A percentile compares a stretch with the other conserved stretches of the same genome.
Evolutionary conservation across 352 stramenopile species (phyloP).

Genomic region (Pythium myriotylum): DNA sequence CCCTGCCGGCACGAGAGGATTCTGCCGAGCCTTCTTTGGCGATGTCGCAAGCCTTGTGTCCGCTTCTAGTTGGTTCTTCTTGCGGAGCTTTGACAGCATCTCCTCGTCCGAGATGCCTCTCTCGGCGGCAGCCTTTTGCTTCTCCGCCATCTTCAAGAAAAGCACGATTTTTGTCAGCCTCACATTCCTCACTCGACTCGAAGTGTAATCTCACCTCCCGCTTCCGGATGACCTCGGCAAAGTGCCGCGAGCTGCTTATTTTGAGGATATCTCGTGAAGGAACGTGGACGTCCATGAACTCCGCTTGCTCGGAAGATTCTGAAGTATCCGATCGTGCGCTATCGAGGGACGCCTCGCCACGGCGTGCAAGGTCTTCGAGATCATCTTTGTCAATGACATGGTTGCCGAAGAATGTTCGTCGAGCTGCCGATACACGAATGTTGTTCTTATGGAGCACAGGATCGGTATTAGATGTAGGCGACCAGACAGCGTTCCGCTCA

Average conservation of each 20-base stretch:
- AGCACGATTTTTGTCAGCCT: background rate
- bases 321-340: constrained; percentile 62
- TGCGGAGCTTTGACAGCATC: constrained; percentile 76
- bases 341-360: constrained; percentile 26
- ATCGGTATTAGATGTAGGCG: constrained; percentile 69
- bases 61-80: constrained; percentile 70
- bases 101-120: constrained; percentile 85
- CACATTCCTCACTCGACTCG: background rate
- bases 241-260: constrained; percentile 85
- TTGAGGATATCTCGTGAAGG: constrained; percentile 84
- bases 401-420: constrained; percentile 7
- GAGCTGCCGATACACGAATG: constrained; percentile 58
- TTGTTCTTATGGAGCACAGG: constrained; percentile 79
- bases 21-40: constrained; percentile 35
- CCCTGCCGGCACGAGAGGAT: constrained; percentile 38
- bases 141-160: constrained; percentile 55
- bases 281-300: constrained; percentile 60
- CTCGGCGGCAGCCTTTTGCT: constrained; percentile 75
- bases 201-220: constrained; percentile 56
- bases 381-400: constrained; percentile 33
- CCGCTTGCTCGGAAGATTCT: constrained; percentile 24
- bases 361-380: constrained; percentile 12
- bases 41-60: constrained; percentile 73
- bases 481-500: constrained; percentile 60
- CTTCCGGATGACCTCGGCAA: constrained; percentile 79